A percentile compares a stretch with the other conserved stretches of the same genome.
These are phyloP conservation scores for Sideroxylon spinosum DNA, from an alignment of 179 eudicot genomes.

Conservation along the genomic window DNA sequence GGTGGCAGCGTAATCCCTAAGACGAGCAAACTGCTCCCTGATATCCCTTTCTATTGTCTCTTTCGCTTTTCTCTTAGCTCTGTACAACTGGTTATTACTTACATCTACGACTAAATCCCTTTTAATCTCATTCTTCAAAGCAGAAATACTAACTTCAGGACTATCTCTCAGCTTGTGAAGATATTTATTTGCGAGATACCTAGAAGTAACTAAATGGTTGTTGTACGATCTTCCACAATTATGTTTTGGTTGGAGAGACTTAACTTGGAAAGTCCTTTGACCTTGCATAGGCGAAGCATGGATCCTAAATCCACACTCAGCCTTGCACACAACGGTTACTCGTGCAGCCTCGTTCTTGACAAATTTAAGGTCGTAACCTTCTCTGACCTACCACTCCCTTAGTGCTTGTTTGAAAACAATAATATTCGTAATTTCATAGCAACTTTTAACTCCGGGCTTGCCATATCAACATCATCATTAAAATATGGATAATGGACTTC, in stretches of 20 bases:
- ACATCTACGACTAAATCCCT: not conserved
- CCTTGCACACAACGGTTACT: not conserved
- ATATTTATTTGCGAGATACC: not conserved
- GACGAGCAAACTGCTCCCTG: not conserved
- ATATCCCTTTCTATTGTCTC: not conserved
- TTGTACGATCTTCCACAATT: not conserved
- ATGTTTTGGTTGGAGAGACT: not conserved
- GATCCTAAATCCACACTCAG: not conserved
- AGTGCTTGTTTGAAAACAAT: too few relatives aligned
- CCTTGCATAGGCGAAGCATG: not conserved
- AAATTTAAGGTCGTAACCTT: too few relatives aligned
- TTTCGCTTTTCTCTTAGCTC: not conserved
- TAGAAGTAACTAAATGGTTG: not conserved
- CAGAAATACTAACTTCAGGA: not conserved
- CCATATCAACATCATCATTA: too few relatives aligned
- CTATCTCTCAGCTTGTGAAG: not conserved
- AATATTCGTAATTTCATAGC: too few relatives aligned
- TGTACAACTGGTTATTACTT: not conserved
- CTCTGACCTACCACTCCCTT: too few relatives aligned
- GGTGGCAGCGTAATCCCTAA: not conserved
- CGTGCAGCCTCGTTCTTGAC: too few relatives aligned
- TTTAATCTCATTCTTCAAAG: not conserved
- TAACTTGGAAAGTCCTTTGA: not conserved
- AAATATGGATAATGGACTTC: too few relatives aligned
- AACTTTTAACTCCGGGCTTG: too few relatives aligned